Evolutionary conservation across 257 asterid species (phyloP), one percentile per base, ranked within the genome.

Genomic region (Oldenlandia corymbosa): DNA sequence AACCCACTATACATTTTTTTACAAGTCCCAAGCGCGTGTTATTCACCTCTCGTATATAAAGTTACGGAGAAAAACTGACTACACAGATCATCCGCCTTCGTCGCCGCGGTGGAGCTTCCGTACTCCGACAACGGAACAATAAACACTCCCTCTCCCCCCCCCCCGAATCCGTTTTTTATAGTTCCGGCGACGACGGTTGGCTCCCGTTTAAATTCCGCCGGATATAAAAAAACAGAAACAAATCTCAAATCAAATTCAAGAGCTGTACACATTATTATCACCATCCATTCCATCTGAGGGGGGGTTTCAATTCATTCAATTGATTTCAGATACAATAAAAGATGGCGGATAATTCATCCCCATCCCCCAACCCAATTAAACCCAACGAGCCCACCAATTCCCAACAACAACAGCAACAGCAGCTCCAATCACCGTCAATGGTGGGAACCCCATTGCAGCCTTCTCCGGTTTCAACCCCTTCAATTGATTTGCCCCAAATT

Each of bases 321-420:
- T n/a, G n/a, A n/a, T n/a, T n/a, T n/a, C n/a, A n/a, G n/a, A n/a
- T n/a, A n/a, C n/a, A n/a, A n/a, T n/a, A n/a, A 57, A 65, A 90
- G 6, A 34, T 85, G 93, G 94, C 88, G 51, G 97, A 85, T 47
- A 87, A 77, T 77, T 58, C 91, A 47, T 66, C 92, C 16, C 78
- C 90, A 26, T 78, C 95, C 37, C 88, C 83, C 5, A 87, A 81
- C 70, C 82, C 86, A 78, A 75, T 77, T 37, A 76, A 78, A 68
- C 73, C 86, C 75, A 55, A 67, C 64, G 95, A 88, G 36, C 72
- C 88, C 36, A 68, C 83, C 12, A 83, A 81, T 71, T 71, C 81
- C 23, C 93, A 80, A 49, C 39, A 34, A 9, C 39, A 34, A 9
- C 39, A 34, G 39, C 39, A 34, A 9, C 39, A 34, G 39, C 93